Conservation (phyloP, 257 asterid genomes). For the Knoxia roxburghii region DNA sequence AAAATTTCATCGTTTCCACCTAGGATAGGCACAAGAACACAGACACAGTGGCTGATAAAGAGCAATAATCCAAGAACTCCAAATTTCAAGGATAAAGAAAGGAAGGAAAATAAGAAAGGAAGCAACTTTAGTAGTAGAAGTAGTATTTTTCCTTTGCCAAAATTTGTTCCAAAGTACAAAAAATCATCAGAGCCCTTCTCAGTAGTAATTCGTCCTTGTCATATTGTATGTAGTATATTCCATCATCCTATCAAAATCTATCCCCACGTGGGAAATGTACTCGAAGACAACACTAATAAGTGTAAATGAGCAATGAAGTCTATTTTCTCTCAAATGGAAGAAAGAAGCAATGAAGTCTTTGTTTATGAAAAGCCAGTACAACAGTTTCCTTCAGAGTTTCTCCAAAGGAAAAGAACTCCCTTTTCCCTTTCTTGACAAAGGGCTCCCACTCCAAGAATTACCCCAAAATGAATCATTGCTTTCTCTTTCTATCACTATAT, state of each 20-base stretch:
- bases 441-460: conserved; percentile 9
- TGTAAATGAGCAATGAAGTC: too few species aligned
- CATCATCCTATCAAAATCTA: conserved; percentile 40
- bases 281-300: conserved; percentile 9
- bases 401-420: conserved; percentile 23
- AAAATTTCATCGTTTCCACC: conserved; percentile 10
- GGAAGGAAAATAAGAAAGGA: background rate
- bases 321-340: too few species aligned
- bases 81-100: conserved; percentile 2
- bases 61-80: conserved; percentile 18
- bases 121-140: conserved; percentile 21
- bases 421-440: conserved; percentile 17
- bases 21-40: conserved; percentile 14
- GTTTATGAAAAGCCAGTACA: conserved; percentile 6
- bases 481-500: conserved; percentile 17
- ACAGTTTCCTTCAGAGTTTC: conserved; percentile 14
- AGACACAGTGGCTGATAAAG: too few species aligned
- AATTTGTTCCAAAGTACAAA: conserved; percentile 38
- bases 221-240: conserved; percentile 33
- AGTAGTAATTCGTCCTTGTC: conserved; percentile 34
- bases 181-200: conserved; percentile 43
- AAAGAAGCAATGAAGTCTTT: conserved; percentile 10
- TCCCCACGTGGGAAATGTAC: conserved; percentile 65
- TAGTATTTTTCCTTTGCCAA: conserved; percentile 13
- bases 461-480: conserved; percentile 29